These are phyloP conservation scores for Lojkania enalia DNA, from an alignment of 2,329 filamentous ascomycete species.

Conservation along the genomic window DNA sequence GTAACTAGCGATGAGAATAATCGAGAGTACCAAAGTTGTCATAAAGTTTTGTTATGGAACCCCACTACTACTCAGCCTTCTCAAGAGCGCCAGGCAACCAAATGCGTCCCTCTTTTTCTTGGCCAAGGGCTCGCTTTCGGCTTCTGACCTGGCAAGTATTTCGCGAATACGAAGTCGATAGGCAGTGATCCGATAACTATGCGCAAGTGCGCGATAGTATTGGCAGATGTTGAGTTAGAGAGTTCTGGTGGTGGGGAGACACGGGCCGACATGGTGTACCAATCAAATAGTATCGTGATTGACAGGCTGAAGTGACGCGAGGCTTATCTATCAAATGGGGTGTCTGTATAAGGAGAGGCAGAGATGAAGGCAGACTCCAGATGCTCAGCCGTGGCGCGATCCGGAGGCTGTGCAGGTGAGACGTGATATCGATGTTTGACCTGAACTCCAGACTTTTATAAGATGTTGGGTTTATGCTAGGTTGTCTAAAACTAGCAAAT, in stretches of 20 bases:
- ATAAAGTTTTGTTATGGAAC: no score
- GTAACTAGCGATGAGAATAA: no score
- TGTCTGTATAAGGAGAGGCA: not conserved
- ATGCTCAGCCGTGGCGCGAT: conserved; percentile 1
- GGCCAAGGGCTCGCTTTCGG: not conserved
- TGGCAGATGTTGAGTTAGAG: no score
- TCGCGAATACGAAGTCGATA: not conserved
- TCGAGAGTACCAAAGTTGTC: no score
- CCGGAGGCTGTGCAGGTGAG: conserved; percentile 2
- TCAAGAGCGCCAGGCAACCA: conserved; percentile 1
- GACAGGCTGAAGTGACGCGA: conserved; percentile 2
- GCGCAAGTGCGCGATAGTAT: conserved; percentile 2
- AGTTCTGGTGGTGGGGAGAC: no score
- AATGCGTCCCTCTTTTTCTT: not conserved
- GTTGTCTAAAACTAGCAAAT: no score
- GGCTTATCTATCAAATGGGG: not conserved
- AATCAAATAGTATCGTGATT: not conserved
- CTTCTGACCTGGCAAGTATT: not conserved
- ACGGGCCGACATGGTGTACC: no score
- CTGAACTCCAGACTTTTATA: no score
- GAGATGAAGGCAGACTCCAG: conserved; percentile 3
- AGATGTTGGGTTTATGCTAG: no score
- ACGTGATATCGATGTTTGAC: conserved; percentile 1
- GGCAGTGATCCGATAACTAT: not conserved
- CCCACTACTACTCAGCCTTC: not conserved